A percentile compares a stretch with the other conserved stretches of the same genome.
Conservation (phyloP, 768 basidiomycete species). For the Suillus brevipes region DNA sequence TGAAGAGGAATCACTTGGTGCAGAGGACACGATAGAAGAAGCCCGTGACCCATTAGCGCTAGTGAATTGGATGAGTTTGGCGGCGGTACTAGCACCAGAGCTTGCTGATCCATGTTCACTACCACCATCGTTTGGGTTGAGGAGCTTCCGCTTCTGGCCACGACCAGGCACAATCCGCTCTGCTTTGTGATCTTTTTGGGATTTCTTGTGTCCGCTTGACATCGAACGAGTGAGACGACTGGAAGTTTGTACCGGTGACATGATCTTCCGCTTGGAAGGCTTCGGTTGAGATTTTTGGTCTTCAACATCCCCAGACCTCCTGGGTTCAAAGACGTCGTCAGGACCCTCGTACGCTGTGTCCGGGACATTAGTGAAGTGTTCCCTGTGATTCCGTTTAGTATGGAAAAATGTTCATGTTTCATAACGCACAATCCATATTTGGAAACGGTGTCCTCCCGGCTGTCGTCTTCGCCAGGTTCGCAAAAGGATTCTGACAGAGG, state of each 20-base stretch:
- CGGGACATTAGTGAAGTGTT: not conserved
- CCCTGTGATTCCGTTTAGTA: not conserved
- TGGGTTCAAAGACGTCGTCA: not conserved
- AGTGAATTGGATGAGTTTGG: conserved; percentile 33
- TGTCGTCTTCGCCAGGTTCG: not conserved
- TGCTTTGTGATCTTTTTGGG: conserved; percentile 21
- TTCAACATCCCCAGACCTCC: not conserved
- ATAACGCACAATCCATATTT: not conserved
- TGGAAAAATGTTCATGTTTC: not conserved
- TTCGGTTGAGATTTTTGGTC: conserved; percentile 1
- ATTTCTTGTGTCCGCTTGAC: conserved; percentile 13
- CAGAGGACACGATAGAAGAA: conserved; percentile 50
- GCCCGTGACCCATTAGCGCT: conserved; percentile 35
- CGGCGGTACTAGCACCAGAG: conserved; percentile 41
- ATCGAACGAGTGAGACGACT: conserved; percentile 26
- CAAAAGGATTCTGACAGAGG: not conserved
- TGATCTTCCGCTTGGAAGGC: conserved; percentile 28
- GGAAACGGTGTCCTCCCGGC: not conserved
- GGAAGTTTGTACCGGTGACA: conserved; percentile 10
- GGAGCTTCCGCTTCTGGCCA: conserved; percentile 4
- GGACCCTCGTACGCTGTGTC: not conserved
- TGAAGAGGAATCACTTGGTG: conserved; percentile 28
- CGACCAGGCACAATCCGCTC: conserved; percentile 36
- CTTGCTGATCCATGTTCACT: conserved; percentile 33
- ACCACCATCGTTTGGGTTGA: conserved; percentile 17